Percentiles rank a stretch among this genome's conserved stretches.
These are phyloP conservation scores for Lachnellula hyalina DNA, from an alignment of 2,329 filamentous ascomycete species.

Conservation along the genomic window DNA sequence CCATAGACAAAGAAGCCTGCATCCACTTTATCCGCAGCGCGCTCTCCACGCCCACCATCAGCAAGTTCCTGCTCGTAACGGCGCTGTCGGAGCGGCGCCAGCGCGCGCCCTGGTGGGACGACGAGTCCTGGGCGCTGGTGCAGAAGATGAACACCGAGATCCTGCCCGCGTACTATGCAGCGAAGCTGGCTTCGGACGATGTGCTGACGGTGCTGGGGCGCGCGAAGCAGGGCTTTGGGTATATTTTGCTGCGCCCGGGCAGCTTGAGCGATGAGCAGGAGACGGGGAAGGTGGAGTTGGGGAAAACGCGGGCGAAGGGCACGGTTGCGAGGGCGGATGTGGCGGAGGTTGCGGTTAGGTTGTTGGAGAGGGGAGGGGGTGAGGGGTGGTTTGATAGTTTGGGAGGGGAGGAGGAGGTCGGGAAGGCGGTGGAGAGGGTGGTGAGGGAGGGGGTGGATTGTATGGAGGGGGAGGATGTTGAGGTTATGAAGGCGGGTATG, in stretches of 20 bases:
- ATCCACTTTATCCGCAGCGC: constrained; percentile 57
- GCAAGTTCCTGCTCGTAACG: constrained; percentile 60
- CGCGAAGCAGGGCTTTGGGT: constrained; percentile 30
- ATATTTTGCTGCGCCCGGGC: constrained; percentile 50
- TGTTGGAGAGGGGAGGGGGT: constrained; percentile 43
- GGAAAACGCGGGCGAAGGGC: constrained; percentile 34
- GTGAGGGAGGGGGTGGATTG: constrained; percentile 46
- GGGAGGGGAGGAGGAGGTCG: constrained; percentile 46
- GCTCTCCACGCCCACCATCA: constrained; percentile 47
- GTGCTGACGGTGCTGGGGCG: constrained; percentile 43
- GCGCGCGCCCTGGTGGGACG: constrained; percentile 51
- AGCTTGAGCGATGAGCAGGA: constrained; percentile 44
- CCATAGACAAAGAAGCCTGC: constrained; percentile 59
- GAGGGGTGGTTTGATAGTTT: constrained; percentile 52
- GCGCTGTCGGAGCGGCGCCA: constrained; percentile 50
- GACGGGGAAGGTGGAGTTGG: constrained; percentile 37
- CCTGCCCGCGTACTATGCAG: constrained; percentile 51
- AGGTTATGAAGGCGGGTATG: constrained; percentile 20
- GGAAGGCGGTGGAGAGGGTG: constrained; percentile 43
- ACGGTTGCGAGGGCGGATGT: constrained; percentile 52
- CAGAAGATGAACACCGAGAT: constrained; percentile 37
- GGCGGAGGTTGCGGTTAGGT: constrained; percentile 49
- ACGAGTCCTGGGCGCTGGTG: constrained; percentile 39
- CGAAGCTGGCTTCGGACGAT: constrained; percentile 57
- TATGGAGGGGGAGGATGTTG: constrained; percentile 45